These are phyloP conservation scores for Kwoniella pini DNA, from an alignment of 768 basidiomycete genomes.

Conservation along the genomic window DNA sequence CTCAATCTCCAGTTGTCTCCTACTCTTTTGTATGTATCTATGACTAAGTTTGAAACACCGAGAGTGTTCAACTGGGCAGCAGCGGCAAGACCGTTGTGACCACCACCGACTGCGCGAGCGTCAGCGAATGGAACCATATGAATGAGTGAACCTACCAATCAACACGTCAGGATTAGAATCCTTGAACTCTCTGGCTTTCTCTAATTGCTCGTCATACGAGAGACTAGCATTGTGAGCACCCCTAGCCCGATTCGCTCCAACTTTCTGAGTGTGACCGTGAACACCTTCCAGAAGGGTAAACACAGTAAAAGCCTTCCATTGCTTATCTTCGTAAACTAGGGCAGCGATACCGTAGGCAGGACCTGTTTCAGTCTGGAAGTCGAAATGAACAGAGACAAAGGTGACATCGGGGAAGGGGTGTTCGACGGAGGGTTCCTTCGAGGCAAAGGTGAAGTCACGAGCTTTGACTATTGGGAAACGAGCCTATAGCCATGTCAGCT, in stretches of 20 bases:
- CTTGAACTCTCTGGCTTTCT: conserved; percentile 56
- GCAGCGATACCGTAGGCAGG: conserved; percentile 34
- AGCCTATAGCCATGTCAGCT: conserved; percentile 11
- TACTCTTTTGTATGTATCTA: conserved; percentile 59
- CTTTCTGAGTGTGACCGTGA: conserved; percentile 60
- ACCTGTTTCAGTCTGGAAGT: conserved; percentile 36
- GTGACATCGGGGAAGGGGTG: conserved; percentile 41
- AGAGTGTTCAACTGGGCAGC: conserved; percentile 69
- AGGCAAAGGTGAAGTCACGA: conserved; percentile 28
- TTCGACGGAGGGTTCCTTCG: conserved; percentile 16
- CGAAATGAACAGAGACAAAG: conserved; percentile 35
- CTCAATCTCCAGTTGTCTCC: conserved; percentile 57
- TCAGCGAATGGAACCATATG: neutral
- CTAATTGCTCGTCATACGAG: conserved; percentile 41
- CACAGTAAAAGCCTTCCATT: conserved; percentile 66
- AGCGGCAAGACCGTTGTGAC: conserved; percentile 61
- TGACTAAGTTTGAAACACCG: conserved; percentile 62
- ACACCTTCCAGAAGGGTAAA: conserved; percentile 65
- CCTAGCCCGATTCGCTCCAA: conserved; percentile 58
- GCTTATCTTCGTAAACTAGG: conserved; percentile 31
- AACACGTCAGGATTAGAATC: conserved; percentile 63
- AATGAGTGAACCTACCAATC: conserved; percentile 49
- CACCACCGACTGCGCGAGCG: conserved; percentile 33
- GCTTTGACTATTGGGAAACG: conserved; percentile 34
- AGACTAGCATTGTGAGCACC: conserved; percentile 61